Base-by-base conservation (phyloP, 768 basidiomycete genomes). In the Neoboletus magnificus region DNA sequence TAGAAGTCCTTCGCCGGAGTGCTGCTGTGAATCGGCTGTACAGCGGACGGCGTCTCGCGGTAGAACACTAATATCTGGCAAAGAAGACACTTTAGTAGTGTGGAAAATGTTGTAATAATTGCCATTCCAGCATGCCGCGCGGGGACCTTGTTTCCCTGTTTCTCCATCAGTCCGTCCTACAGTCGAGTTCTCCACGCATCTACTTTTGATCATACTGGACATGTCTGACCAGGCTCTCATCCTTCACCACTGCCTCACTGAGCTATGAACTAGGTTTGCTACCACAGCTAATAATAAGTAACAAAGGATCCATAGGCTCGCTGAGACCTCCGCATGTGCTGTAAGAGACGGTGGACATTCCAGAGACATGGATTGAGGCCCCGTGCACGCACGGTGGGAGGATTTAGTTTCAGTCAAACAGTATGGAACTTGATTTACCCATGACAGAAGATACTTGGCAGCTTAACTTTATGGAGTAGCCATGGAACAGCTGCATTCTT, bases 21-120 rank as follows among this genome's bases (percentile, higher is more conserved):
- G 87, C 89, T 9, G 79, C 91, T 41, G 85, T 97, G n/a, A 97
- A 96, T 73, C 83, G 86, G 67, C 74, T 96, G 45, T 98, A 91
- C 64, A 90, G 92, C n/a, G 93, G 93, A 16, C 86, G 84, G 75
- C 86, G 80, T 67, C 73, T 98, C 44, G 91, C 92, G 1, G 85
- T 97, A 22, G 94, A 98, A 73, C 77, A 82, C n/a, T 54, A 25
- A 44, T 46, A 33, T 49, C 15, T 39, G 30, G 30, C 44, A 18
- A 27, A 40, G 29, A 43, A 30, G n/a, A 36, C 5, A 39, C 25
- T 3, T 9, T 32, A 41, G 20, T 47, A 29, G 37, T 13, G 32
- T 15, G 11, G 35, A 15, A 36, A 18, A 43, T 32, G 18, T 30
- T 42, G 22, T 37, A n/a, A 29, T 15, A n/a, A 40, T 51, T 11